Base-by-base conservation (phyloP, 306 rosid genomes). In the Vigna radiata region DNA sequence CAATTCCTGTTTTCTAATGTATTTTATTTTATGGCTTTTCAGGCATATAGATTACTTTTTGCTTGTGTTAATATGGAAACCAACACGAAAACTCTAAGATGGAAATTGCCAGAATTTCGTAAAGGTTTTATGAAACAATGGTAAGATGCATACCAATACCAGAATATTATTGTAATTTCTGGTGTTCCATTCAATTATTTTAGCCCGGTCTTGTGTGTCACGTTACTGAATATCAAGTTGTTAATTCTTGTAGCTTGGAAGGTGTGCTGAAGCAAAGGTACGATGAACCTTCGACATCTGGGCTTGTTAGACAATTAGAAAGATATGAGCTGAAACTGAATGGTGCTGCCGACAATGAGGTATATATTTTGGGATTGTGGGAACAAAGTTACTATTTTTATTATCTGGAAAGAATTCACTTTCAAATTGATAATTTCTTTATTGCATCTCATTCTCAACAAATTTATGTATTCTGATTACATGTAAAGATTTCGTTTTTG, bases 281-380 rank as follows among this genome's bases (percentile, higher is more conserved):
- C n/a, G 41, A 15, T 55, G 5, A 0, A 15, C 0, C 37, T 3
- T 1, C 2, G 17, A 4, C 15, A 43, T 8, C 70, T 53, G 43
- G 3, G 2, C 2, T 62, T 60, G 0, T 0, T 8, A 44, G 1
- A 13, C 1, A 0, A 1, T 43, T 44, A 1, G 19, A 53, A 62
- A 25, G 0, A 53, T 43, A 33, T 14, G 83, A 79, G 60, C 61
- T 8, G 50, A 37, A 18, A 23, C 54, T 9, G 11, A 1, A 33
- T 63, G 36, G 8, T 53, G n/a, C 46, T 44, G 65, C 83, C 7
- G 63, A 27, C 53, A 25, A 49, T 70, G 78, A 79, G 87, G 87
- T 83, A 70, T 83, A 65, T 77, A 44, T 18, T 29, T 18, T 70
- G 46, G 71, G 31, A 66, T 54, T 56, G 4, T 41, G 9, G 70